Percentiles rank a stretch among this genome's conserved stretches.
Conservation (phyloP, 78 protist genomes). For the Guillardia theta region DNA sequence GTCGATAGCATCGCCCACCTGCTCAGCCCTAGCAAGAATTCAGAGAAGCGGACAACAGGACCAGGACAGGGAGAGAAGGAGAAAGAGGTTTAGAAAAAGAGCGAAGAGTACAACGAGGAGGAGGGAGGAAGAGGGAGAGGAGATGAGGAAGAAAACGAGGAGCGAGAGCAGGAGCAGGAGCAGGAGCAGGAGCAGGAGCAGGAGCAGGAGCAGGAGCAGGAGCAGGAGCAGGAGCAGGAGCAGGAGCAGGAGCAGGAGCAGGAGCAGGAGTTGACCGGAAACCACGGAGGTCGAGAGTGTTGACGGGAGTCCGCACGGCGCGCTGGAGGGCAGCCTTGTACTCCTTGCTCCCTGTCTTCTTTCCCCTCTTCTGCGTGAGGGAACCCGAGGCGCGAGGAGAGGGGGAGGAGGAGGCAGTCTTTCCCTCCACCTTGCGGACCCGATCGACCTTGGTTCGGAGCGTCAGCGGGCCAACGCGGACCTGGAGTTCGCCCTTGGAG, state of each 20-base stretch:
- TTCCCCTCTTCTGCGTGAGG: not conserved
- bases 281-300: not conserved
- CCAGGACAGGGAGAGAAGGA: not conserved
- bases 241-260: not conserved
- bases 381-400: not conserved
- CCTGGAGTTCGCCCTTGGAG: slow-evolving; percentile 1
- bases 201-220: not conserved
- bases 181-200: not conserved
- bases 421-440: not conserved
- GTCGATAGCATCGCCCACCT: slow-evolving; percentile 7
- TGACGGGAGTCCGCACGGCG: not conserved
- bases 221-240: not conserved
- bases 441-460: not conserved
- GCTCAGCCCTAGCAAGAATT: not conserved
- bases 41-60: not conserved
- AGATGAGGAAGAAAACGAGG: not conserved
- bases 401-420: not conserved
- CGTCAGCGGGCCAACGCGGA: not conserved
- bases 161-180: not conserved
- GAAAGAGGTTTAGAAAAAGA: not conserved
- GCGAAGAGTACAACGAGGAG: not conserved
- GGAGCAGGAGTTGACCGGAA: not conserved
- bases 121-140: not conserved
- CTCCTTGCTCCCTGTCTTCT: not conserved
- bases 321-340: not conserved